A percentile compares a stretch with the other conserved stretches of the same genome.
Evolutionary conservation across 1,139 yeast species (phyloP).

Genomic region (Candida neerlandica): DNA sequence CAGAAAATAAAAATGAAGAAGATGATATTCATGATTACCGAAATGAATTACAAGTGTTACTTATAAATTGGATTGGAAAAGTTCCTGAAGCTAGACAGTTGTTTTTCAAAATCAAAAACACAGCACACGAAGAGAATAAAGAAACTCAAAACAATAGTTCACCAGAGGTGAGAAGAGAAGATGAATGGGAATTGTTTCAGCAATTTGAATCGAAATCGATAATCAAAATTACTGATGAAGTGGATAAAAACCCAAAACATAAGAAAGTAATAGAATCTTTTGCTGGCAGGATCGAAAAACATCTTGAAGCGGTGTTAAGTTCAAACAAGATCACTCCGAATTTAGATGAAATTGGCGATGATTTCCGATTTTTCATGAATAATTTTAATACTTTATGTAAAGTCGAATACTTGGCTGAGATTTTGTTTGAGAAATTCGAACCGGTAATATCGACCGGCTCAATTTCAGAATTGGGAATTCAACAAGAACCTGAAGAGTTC

Average conservation of each 20-base stretch:
- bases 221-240: constrained; percentile 21
- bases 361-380: constrained; percentile 28
- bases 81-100: constrained; percentile 42
- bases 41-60: constrained; percentile 57
- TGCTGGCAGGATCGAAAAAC: constrained; percentile 20
- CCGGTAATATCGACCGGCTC: constrained; percentile 24
- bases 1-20: constrained; percentile 21
- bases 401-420: constrained; percentile 33
- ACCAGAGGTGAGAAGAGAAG: constrained; percentile 8
- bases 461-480: constrained; percentile 10
- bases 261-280: constrained; percentile 16
- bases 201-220: constrained; percentile 16
- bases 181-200: constrained; percentile 16
- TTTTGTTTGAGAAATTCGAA: constrained; percentile 31
- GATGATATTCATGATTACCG: constrained; percentile 47
- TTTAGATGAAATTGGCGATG: constrained; percentile 15
- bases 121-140: constrained; percentile 16
- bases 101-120: constrained; percentile 36
- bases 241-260: constrained; percentile 19
- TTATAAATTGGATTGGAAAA: constrained; percentile 64
- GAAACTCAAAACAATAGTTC: not conserved
- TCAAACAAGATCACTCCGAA: constrained; percentile 4
- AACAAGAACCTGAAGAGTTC: constrained; percentile 8
- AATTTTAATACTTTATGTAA: constrained; percentile 35
- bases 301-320: constrained; percentile 15